Base-by-base conservation (phyloP, 345 rosid species). In the Carallia pectinifolia region DNA sequence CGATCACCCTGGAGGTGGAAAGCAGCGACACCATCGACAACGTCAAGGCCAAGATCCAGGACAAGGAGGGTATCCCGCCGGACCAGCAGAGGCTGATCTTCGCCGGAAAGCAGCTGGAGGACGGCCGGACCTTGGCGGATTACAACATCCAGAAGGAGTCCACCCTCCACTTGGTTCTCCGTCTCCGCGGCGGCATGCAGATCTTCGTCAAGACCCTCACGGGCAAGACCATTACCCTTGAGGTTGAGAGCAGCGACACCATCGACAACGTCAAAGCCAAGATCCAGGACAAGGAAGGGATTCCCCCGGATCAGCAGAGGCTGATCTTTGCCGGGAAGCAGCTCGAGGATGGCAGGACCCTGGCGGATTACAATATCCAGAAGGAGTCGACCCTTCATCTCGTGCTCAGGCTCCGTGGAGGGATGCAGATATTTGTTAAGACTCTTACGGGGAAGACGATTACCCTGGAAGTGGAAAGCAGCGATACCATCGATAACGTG, bases 21-120 rank as follows among this genome's bases (percentile, higher is more conserved):
- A 73, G 77, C 71, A 66, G 71, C 55, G 77, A 73, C 62, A 73
- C 77, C 17, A 73, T 73, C n/a, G 77, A 73, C 30, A 73, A 73
- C 31, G 77, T 73, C 33, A 73, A 73, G 62, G 71, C 77, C 0
- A 73, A 73, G 47, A 73, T 73, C 53, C 77, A 73, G 30, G 77
- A 73, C 10, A 73, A 73, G 67, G 77, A 73, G 10, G 77, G 77
- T 0, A 73, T 73, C 5, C 74, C 77, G 8, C 77, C 77, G 31
- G 77, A 73, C 9, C 77, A 73, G 62, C 77, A 73, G 7, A 61
- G 77, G 66, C 8, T 73, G 52, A 73, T 73, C 48, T 73, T 73
- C 8, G 77, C 77, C 39, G 77, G 77, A 4, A 73, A 73, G 23
- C 77, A 73, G 67, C 77, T 73, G 0, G 77, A 73, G 19, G 77